Evolutionary conservation across 2,329 filamentous ascomycete genomes (phyloP).

Genomic region (Penicillium janthinellum): DNA sequence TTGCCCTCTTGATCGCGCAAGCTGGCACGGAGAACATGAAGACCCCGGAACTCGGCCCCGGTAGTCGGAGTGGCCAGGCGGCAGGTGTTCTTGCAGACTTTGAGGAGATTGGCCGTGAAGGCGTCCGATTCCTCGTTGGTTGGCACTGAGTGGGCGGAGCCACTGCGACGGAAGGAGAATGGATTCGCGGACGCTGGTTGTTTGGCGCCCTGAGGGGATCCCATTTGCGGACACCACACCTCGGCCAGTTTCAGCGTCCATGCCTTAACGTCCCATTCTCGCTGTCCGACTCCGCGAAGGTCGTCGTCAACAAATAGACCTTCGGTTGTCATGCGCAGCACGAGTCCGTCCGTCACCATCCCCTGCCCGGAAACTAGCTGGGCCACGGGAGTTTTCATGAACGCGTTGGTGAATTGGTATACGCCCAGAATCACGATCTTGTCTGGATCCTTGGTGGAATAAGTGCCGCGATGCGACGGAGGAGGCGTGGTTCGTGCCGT

Average conservation of each 20-base stretch:
- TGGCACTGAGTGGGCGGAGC: conserved; percentile 54
- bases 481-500: conserved; percentile 83
- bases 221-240: conserved; percentile 73
- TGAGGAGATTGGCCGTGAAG: conserved; percentile 64
- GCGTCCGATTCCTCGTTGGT: conserved; percentile 67
- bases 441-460: conserved; percentile 85
- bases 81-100: conserved; percentile 66
- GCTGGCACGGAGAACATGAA: conserved; percentile 60
- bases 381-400: conserved; percentile 83
- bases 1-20: conserved; percentile 63
- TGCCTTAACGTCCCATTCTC: conserved; percentile 98
- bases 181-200: conserved; percentile 27
- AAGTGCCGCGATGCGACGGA: conserved; percentile 73
- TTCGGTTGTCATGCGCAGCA: conserved; percentile 89
- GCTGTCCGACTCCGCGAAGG: conserved; percentile 83
- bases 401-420: conserved; percentile 88
- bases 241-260: conserved; percentile 95
- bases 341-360: conserved; percentile 85
- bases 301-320: conserved; percentile 98
- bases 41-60: conserved; percentile 49
- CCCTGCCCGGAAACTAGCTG: conserved; percentile 84
- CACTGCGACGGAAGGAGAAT: conserved; percentile 44
- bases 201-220: conserved; percentile 40
- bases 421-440: conserved; percentile 96
- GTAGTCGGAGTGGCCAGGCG: conserved; percentile 48